These are phyloP conservation scores for Fallopia convolvulus DNA, from an alignment of 148 eudicot genomes.

Conservation along the genomic window DNA sequence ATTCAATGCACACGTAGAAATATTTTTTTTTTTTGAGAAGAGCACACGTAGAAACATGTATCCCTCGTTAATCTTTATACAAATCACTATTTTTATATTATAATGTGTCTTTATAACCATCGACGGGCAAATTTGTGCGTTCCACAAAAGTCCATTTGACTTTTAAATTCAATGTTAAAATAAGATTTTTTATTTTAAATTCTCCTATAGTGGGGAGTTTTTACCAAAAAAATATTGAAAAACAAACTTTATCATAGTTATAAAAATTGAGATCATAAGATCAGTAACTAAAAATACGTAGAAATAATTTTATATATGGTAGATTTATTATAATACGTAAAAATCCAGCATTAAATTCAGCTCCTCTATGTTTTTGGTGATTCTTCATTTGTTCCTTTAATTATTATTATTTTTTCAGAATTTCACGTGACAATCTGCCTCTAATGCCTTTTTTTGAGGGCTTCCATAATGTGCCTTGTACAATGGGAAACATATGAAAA, in stretches of 20 bases:
- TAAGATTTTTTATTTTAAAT: no score
- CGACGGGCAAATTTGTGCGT: neutral
- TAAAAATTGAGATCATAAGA: no score
- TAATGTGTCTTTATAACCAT: neutral
- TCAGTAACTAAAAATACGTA: no score
- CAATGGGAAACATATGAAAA: neutral
- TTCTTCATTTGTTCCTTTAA: neutral
- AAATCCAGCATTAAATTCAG: neutral
- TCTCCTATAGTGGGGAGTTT: no score
- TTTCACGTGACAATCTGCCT: slow-evolving; percentile 1
- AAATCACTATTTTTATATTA: neutral
- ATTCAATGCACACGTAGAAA: neutral
- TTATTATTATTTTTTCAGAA: neutral
- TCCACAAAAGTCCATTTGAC: neutral
- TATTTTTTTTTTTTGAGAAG: no score
- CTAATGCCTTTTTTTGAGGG: neutral
- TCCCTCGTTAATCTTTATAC: neutral
- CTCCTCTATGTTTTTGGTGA: neutral
- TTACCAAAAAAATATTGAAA: no score
- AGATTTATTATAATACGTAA: neutral
- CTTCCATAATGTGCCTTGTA: neutral
- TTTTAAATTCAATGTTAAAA: neutral
- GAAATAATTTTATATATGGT: no score
- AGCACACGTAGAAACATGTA: neutral
- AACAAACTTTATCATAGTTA: no score